These are phyloP conservation scores for Diaporthe destruens DNA, from an alignment of 2,329 filamentous ascomycete genomes.

Conservation along the genomic window DNA sequence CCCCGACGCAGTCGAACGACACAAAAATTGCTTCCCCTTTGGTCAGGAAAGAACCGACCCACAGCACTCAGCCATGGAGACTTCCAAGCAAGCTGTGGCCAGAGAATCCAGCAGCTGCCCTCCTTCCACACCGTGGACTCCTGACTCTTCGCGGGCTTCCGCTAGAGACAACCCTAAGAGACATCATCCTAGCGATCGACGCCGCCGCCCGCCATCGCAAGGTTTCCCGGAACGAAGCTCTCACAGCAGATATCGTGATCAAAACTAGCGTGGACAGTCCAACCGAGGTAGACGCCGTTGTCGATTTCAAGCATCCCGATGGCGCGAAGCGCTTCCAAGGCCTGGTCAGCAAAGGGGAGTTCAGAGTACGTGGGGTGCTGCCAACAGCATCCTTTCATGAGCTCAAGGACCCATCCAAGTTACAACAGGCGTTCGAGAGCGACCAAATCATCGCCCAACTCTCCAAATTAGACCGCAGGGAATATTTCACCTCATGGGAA, in stretches of 20 bases:
- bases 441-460: neutral
- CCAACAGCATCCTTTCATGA: neutral
- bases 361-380: neutral
- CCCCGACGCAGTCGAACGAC: neutral
- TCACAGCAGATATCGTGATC: neutral
- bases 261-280: neutral
- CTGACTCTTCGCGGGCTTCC: conserved; percentile 5
- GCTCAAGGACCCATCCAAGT: neutral
- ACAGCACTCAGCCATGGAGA: neutral
- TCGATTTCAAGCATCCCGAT: neutral
- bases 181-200: conserved; percentile 13
- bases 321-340: neutral
- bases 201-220: neutral
- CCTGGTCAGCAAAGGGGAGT: neutral
- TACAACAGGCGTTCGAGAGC: neutral
- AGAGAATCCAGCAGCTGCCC: neutral
- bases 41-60: neutral
- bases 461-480: neutral
- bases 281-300: neutral
- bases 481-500: neutral
- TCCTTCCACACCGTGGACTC: neutral
- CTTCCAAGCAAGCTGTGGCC: neutral
- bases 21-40: neutral
- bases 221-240: neutral
- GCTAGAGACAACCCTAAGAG: neutral